Base-by-base conservation (phyloP, 805 yeast genomes). In the Yamadazyma nakazawae region DNA sequence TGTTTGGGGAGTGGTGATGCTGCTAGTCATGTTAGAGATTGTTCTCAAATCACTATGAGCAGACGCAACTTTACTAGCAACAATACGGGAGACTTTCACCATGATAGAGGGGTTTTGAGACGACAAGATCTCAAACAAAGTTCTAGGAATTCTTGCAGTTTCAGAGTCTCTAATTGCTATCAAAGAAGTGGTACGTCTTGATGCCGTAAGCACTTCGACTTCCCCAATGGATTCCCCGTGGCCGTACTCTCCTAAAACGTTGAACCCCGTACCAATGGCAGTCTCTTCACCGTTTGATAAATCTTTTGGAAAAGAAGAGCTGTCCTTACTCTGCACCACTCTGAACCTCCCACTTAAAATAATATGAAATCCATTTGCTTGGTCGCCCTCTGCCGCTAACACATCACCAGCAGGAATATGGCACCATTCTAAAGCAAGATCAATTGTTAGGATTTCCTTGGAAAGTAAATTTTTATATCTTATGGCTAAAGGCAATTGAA, bases 191-290 rank as follows among this genome's bases (percentile, higher is more conserved):
- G 80, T 76, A 60, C 95, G 77, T 47, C 82, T 76, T 10, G 85
- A 77, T 11, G 89, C 89, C 0, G 96, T 89, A 51, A 92, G 72
- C 2, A 92, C 97, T 63, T 92, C 99, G 8, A 94, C 85, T 64
- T 92, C 98, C 3, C 98, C 99, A 49, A 94, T 78, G 35, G 96
- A 86, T 56, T 89, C 95, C 6, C 97, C 97, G 62, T 90, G 96
- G 1, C 97, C 96, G 58, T 81, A 84, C 60, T 92, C 99, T 2
- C 85, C 87, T 13, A 83, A 55, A 1, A 81, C 68, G 31, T 63
- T 68, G 31, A 57, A 56, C 12, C 64, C 63, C 1, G 58, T 63
- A 13, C 39, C 51, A 28, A 40, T 18, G n/a, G 36, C 31, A 12
- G 19, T 42, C 8, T 42, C 46, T 2, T 43, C 48, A 9, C 32